phyloP scores from a whole-genome alignment of 169 alveolate species.

The Eimeria necatrix region DNA sequence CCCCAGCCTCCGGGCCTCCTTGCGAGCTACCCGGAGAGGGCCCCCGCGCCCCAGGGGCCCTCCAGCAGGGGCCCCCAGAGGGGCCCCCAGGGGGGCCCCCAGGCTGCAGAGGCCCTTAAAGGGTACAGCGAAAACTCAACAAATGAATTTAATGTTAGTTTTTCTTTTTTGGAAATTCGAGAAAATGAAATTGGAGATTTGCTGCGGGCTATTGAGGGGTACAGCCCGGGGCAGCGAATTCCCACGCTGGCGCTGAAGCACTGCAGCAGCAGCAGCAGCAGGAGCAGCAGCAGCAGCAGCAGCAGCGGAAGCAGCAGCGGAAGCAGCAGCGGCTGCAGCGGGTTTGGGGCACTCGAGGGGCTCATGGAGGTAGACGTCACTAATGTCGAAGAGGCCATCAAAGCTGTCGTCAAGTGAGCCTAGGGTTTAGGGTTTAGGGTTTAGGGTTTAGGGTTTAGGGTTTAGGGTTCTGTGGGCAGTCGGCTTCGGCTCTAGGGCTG shows the following conservation, averaged over 20 bases:
- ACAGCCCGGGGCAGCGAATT: conserved; percentile 43
- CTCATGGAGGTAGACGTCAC: conserved; percentile 10
- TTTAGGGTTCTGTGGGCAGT: background rate
- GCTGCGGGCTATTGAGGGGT: conserved; percentile 42
- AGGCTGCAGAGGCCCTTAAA: background rate
- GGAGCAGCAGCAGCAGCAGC: background rate
- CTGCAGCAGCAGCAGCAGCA: background rate
- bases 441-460: conserved; percentile 4
- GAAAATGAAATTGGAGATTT: conserved; percentile 60
- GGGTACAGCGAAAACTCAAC: background rate
- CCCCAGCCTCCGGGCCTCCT: background rate
- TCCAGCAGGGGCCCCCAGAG: conserved; percentile 6
- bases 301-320: background rate
- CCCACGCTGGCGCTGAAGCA: conserved; percentile 43
- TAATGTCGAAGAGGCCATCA: conserved; percentile 43
- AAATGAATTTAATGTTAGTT: conserved; percentile 57
- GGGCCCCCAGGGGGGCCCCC: background rate
- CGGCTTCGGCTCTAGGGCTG: no score
- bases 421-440: background rate
- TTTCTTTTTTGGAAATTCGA: conserved; percentile 62
- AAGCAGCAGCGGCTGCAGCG: no score
- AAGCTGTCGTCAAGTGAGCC: conserved; percentile 45
- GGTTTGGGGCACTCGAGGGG: conserved; percentile 19
- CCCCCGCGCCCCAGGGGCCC: conserved; percentile 7
- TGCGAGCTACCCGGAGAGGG: background rate